Conservation (phyloP, 2,329 filamentous ascomycete species). For the Botrytis hyacinthi region DNA sequence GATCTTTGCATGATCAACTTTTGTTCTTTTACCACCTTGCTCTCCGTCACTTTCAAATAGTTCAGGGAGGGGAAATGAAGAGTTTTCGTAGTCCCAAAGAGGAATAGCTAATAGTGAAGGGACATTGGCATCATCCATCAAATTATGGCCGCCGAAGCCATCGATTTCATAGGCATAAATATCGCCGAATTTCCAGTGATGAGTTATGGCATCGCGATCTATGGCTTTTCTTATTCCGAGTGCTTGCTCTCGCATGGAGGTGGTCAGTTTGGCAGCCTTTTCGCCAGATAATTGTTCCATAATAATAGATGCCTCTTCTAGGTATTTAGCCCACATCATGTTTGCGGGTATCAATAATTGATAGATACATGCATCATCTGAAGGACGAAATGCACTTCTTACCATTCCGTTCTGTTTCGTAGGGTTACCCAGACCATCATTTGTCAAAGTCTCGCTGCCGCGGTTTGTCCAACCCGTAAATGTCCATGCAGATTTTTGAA, state of each 20-base stretch:
- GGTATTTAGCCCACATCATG: slow-evolving; percentile 72
- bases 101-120: slow-evolving; percentile 65
- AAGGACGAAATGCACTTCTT: slow-evolving; percentile 84
- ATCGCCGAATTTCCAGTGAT: slow-evolving; percentile 59
- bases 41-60: slow-evolving; percentile 22
- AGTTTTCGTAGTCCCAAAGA: slow-evolving; percentile 54
- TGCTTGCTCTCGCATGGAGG: slow-evolving; percentile 56
- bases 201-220: slow-evolving; percentile 67
- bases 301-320: slow-evolving; percentile 52
- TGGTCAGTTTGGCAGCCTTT: slow-evolving; percentile 47
- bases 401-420: slow-evolving; percentile 75
- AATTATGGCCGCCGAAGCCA: slow-evolving; percentile 54
- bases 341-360: slow-evolving; percentile 88
- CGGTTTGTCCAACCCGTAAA: slow-evolving; percentile 72
- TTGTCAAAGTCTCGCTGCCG: slow-evolving; percentile 77
- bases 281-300: slow-evolving; percentile 49
- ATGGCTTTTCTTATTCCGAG: slow-evolving; percentile 65
- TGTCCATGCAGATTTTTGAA: slow-evolving; percentile 64
- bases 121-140: slow-evolving; percentile 74
- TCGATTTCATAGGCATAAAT: slow-evolving; percentile 79
- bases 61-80: slow-evolving; percentile 29
- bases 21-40: background rate
- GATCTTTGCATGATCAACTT: slow-evolving; percentile 51
- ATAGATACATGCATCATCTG: slow-evolving; percentile 78
- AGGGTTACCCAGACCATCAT: slow-evolving; percentile 77